phyloP scores from a whole-genome alignment of 371 early-diverging fungal species.

The Mucor velutinosus region DNA sequence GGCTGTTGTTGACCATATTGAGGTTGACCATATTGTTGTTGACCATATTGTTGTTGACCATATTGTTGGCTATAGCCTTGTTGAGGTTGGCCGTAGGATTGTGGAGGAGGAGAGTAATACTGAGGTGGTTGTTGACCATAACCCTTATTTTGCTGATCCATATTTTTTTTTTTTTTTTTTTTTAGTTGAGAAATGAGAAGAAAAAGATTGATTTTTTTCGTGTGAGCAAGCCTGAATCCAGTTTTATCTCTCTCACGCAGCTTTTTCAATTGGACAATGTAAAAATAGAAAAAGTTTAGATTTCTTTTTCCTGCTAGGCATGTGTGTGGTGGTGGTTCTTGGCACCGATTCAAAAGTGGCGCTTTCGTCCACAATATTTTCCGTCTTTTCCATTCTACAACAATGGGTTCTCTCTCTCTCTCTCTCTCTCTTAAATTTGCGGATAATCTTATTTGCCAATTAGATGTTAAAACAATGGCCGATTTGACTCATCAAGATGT shows the following conservation, averaged over 20 bases:
- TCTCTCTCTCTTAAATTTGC: neutral
- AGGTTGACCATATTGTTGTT: conserved; percentile 7
- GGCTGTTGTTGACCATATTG: conserved; percentile 23
- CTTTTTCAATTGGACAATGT: neutral
- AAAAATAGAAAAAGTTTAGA: neutral
- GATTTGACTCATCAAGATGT: neutral
- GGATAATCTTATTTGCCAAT: neutral
- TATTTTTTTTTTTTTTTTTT: neutral
- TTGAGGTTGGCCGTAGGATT: conserved; percentile 5
- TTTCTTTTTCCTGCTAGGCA: neutral
- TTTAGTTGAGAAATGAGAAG: neutral
- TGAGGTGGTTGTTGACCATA: conserved; percentile 24
- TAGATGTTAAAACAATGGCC: too few relatives aligned
- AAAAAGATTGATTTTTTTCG: conserved; percentile 1
- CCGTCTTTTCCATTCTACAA: neutral
- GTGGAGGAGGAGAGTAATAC: conserved; percentile 25
- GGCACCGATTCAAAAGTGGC: neutral
- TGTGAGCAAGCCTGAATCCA: neutral
- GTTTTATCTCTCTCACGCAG: neutral
- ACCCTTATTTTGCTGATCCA: conserved; percentile 29
- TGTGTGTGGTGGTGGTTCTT: neutral
- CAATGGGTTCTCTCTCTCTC: neutral
- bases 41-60: conserved; percentile 14
- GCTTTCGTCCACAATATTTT: neutral
- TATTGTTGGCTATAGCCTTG: conserved; percentile 5